phyloP scores from a whole-genome alignment of 2,329 filamentous ascomycete species.

The Claviceps purpurea region DNA sequence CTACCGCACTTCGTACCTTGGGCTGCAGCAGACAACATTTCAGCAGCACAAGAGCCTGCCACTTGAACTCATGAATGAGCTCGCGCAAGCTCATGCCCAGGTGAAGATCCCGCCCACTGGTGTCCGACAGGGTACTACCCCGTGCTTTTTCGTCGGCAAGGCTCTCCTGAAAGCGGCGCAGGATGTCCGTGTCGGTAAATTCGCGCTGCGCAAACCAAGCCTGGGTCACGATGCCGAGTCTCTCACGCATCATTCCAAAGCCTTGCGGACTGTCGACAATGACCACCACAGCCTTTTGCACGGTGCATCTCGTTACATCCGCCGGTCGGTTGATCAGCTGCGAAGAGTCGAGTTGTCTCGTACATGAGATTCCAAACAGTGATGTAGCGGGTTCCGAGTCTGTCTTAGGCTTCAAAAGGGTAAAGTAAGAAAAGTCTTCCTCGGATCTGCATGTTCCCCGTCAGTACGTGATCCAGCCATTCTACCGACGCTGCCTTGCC shows the following conservation, averaged over 20 bases:
- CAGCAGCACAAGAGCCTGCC: slow-evolving; percentile 84
- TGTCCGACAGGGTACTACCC: slow-evolving; percentile 39
- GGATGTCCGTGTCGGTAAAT: slow-evolving; percentile 82
- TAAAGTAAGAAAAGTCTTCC: slow-evolving; percentile 99
- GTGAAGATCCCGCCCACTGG: slow-evolving; percentile 71
- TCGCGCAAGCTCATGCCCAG: slow-evolving; percentile 81
- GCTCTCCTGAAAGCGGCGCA: slow-evolving; percentile 83
- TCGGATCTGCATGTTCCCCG: slow-evolving; percentile 43
- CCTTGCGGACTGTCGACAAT: slow-evolving; percentile 82
- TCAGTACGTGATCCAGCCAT: background rate
- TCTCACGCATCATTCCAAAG: slow-evolving; percentile 82
- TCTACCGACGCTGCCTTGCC: background rate
- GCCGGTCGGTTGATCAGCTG: slow-evolving; percentile 64
- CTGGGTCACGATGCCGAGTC: slow-evolving; percentile 77
- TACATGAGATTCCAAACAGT: slow-evolving; percentile 92
- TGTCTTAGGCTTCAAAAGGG: slow-evolving; percentile 55
- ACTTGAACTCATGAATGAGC: slow-evolving; percentile 85
- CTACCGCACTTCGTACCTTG: slow-evolving; percentile 50
- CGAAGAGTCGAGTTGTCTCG: slow-evolving; percentile 73
- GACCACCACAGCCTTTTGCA: slow-evolving; percentile 95
- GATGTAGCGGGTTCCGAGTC: slow-evolving; percentile 51
- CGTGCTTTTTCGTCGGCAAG: slow-evolving; percentile 53
- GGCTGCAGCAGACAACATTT: slow-evolving; percentile 90
- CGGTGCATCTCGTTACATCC: slow-evolving; percentile 92
- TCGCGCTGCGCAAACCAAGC: slow-evolving; percentile 95